Percentiles rank a stretch among this genome's conserved stretches.
Evolutionary conservation across 306 rosid species (phyloP).

Genomic region (Dryas drummondii): DNA sequence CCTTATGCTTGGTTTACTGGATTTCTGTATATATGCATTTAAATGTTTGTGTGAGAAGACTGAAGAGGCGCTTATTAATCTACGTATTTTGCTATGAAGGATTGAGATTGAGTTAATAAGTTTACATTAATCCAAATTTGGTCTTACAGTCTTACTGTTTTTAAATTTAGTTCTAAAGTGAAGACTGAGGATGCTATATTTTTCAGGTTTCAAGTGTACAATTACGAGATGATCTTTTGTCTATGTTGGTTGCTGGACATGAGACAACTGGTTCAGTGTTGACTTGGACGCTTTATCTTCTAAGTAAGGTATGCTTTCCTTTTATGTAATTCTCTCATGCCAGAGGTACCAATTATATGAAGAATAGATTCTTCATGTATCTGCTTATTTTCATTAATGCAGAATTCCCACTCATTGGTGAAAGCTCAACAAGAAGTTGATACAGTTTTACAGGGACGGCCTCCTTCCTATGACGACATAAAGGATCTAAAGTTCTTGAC

Average conservation of each 20-base stretch:
- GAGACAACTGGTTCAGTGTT: conserved; percentile 93
- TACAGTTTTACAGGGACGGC: conserved; percentile 70
- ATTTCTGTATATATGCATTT: neutral
- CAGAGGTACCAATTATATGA: neutral
- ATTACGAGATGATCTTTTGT: conserved; percentile 88
- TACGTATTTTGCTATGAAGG: neutral
- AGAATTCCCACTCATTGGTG: conserved; percentile 57
- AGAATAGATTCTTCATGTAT: neutral
- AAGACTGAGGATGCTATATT: conserved; percentile 16
- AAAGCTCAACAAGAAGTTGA: conserved; percentile 91
- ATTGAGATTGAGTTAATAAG: neutral
- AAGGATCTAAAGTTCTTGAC: conserved; percentile 81
- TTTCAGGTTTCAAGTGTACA: conserved; percentile 84
- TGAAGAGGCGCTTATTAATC: neutral
- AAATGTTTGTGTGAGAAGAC: neutral
- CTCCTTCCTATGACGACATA: conserved; percentile 74
- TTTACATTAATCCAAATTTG: neutral
- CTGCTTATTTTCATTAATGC: conserved; percentile 22
- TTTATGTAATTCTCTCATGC: neutral
- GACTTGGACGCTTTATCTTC: conserved; percentile 96
- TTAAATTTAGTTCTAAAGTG: conserved; percentile 11
- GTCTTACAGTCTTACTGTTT: too few species aligned
- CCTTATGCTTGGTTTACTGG: neutral
- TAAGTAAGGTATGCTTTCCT: conserved; percentile 74
- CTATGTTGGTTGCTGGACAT: conserved; percentile 93